A percentile compares a stretch with the other conserved stretches of the same genome.
Conservation (phyloP, 148 eudicot species). For the Oxyria digyna region DNA sequence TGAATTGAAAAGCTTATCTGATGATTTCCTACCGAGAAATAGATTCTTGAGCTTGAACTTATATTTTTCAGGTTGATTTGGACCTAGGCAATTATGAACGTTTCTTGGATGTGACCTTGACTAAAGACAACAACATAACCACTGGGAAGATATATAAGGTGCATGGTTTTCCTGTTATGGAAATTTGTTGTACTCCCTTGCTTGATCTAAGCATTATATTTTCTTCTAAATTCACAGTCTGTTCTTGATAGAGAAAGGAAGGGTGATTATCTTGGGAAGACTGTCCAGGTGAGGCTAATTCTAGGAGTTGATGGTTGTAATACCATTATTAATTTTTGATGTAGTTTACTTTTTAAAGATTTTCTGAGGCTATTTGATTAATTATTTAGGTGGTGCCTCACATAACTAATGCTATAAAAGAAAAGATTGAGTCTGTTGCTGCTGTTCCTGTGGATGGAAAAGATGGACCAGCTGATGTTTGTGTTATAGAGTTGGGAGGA, state of each 20-base stretch:
- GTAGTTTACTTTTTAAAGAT: no score
- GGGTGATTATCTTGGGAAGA: conserved; percentile 98
- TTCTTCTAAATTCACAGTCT: conserved; percentile 30
- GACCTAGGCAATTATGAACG: conserved; percentile 93
- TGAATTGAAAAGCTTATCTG: no score
- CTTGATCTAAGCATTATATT: not conserved
- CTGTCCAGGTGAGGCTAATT: conserved; percentile 58
- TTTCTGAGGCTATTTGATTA: no score
- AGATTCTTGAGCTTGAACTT: no score
- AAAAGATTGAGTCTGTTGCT: conserved; percentile 71
- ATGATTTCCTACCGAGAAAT: no score
- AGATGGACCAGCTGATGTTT: conserved; percentile 92
- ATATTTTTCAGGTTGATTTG: conserved; percentile 61
- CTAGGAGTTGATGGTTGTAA: not conserved
- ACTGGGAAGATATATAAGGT: conserved; percentile 99
- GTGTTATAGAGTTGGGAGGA: conserved; percentile 95
- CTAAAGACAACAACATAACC: conserved; percentile 91
- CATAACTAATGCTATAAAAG: conserved; percentile 82
- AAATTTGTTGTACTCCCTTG: no score
- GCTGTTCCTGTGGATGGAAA: conserved; percentile 76
- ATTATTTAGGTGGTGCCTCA: conserved; percentile 90
- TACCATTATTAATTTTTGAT: no score
- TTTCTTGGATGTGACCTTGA: conserved; percentile 84
- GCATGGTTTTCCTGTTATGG: not conserved
- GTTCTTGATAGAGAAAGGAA: conserved; percentile 74